A percentile compares a stretch with the other conserved stretches of the same genome.
Evolutionary conservation across 352 stramenopile genomes (phyloP).

Genomic region (Globisporangium abappressorium): DNA sequence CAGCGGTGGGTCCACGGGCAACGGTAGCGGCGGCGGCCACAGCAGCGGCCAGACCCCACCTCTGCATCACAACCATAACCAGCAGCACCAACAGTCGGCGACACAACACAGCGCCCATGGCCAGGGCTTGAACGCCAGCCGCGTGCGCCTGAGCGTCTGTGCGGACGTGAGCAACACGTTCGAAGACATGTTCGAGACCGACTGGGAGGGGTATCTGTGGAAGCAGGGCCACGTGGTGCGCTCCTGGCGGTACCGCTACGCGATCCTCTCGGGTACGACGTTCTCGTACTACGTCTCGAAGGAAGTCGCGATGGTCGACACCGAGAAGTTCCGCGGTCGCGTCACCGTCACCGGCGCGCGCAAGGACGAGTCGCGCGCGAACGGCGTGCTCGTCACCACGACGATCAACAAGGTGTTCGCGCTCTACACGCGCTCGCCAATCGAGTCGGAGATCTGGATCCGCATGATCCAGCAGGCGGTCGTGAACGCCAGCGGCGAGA

Average conservation of each 20-base stretch:
- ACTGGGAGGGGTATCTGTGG: conserved; percentile 88
- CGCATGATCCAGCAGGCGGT: conserved; percentile 83
- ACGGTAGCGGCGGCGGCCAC: conserved; percentile 14
- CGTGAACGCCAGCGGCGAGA: conserved; percentile 41
- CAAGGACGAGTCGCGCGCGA: conserved; percentile 57
- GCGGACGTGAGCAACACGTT: conserved; percentile 68
- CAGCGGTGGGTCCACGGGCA: conserved; percentile 31
- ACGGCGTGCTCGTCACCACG: conserved; percentile 81
- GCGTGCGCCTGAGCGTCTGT: conserved; percentile 58
- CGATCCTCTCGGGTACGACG: conserved; percentile 70
- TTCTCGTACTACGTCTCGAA: conserved; percentile 86
- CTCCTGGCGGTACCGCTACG: conserved; percentile 83
- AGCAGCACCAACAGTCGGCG: conserved; percentile 7
- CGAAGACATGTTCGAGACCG: conserved; percentile 83
- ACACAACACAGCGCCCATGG: background rate
- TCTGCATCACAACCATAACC: background rate
- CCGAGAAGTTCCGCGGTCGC: conserved; percentile 79
- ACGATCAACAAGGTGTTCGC: conserved; percentile 86
- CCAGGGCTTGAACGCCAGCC: conserved; percentile 16
- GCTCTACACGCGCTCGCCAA: conserved; percentile 77
- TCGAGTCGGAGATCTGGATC: conserved; percentile 84
- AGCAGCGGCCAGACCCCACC: background rate
- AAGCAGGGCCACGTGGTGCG: conserved; percentile 86
- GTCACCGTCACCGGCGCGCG: conserved; percentile 77
- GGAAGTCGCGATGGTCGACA: conserved; percentile 72